These are phyloP conservation scores for Flaveria bidentis DNA, from an alignment of 129 eudicot species.

Conservation along the genomic window DNA sequence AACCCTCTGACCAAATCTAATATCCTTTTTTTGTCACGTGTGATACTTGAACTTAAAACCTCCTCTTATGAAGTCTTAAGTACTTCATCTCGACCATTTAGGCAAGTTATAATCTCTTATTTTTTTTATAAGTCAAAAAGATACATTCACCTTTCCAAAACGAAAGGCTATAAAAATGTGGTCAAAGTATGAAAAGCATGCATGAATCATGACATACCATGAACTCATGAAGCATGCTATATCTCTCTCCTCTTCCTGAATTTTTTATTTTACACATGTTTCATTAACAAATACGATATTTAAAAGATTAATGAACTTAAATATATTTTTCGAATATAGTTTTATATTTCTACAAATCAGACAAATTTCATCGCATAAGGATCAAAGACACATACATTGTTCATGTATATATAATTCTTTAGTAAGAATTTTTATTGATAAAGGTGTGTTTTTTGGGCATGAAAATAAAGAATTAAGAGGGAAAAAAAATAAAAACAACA, in stretches of 20 bases:
- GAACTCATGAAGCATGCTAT: constrained; percentile 11
- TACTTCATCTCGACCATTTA: no score
- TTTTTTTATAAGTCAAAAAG: no score
- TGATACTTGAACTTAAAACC: no score
- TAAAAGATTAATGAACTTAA: not conserved
- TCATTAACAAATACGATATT: not conserved
- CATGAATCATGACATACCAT: not conserved
- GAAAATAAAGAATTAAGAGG: not conserved
- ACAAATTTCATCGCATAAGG: no score
- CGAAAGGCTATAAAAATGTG: not conserved
- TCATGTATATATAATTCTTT: no score
- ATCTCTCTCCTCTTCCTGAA: not conserved
- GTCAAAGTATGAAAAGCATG: constrained; percentile 6
- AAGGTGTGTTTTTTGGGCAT: not conserved
- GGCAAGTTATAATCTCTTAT: no score
- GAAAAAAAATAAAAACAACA: not conserved
- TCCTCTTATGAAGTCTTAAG: no score
- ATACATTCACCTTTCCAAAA: not conserved
- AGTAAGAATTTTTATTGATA: no score
- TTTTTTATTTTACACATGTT: not conserved
- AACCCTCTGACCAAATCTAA: no score
- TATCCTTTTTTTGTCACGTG: no score
- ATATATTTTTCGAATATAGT: not conserved
- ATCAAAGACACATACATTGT: no score
- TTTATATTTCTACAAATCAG: no score